These are phyloP conservation scores for Zasmidium citrigriseum DNA, from an alignment of 2,329 filamentous ascomycete species.

Conservation along the genomic window DNA sequence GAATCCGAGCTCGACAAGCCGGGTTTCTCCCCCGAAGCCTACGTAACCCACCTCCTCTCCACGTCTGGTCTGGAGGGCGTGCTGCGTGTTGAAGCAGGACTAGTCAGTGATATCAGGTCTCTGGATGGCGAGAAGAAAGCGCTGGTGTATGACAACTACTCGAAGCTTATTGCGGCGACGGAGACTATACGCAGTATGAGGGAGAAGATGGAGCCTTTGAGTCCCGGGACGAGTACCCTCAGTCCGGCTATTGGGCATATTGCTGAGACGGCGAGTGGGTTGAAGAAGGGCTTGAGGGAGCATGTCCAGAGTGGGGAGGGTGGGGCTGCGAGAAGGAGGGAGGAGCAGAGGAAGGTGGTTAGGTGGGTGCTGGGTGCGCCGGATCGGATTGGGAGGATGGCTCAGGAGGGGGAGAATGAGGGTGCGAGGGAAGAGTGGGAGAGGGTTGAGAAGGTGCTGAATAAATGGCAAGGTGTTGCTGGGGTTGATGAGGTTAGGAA, in stretches of 20 bases:
- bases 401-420: conserved; percentile 60
- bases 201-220: conserved; percentile 76
- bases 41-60: conserved; percentile 63
- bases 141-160: conserved; percentile 97
- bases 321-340: conserved; percentile 30
- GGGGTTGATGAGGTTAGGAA: conserved; percentile 44
- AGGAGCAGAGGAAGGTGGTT: conserved; percentile 58
- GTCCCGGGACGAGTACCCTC: conserved; percentile 71
- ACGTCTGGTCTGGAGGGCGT: conserved; percentile 67
- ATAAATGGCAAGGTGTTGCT: conserved; percentile 46
- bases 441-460: conserved; percentile 40
- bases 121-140: conserved; percentile 96
- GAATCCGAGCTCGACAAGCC: conserved; percentile 71
- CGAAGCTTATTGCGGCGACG: conserved; percentile 92
- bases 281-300: conserved; percentile 42
- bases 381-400: conserved; percentile 58
- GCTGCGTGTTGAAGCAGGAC: conserved; percentile 67
- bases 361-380: conserved; percentile 64
- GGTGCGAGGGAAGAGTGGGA: conserved; percentile 60
- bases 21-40: conserved; percentile 72
- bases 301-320: conserved; percentile 25
- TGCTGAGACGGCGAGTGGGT: conserved; percentile 57
- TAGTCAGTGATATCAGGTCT: conserved; percentile 77
- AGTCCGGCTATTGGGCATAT: conserved; percentile 75
- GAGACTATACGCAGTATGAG: conserved; percentile 93